Evolutionary conservation across 768 basidiomycete genomes (phyloP).

Genomic region (Phaffia australis): DNA sequence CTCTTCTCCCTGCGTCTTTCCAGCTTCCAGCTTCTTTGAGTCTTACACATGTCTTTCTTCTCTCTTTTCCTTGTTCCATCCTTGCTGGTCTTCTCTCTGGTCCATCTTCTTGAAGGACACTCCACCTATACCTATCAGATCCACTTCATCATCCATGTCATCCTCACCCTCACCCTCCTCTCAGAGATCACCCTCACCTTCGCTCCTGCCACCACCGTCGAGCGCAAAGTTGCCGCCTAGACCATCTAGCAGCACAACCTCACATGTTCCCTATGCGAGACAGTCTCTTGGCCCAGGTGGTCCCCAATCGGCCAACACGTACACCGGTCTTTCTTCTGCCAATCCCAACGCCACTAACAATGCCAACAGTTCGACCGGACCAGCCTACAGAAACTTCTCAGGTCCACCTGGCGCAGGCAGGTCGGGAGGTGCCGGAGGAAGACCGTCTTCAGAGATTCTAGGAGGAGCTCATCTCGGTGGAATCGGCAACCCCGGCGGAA

Average conservation of each 20-base stretch:
- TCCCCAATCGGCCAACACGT: background rate
- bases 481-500: conserved; percentile 11
- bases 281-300: conserved; percentile 23
- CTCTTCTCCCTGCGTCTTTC: too few species aligned
- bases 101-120: too few species aligned
- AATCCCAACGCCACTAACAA: background rate
- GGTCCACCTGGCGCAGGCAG: conserved; percentile 14
- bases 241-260: conserved; percentile 15
- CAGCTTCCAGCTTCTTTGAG: too few species aligned
- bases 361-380: background rate
- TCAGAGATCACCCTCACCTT: conserved; percentile 24
- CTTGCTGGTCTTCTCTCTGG: too few species aligned
- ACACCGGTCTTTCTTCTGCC: background rate
- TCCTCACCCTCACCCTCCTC: conserved; percentile 1
- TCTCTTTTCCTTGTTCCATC: too few species aligned
- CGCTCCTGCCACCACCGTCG: conserved; percentile 21
- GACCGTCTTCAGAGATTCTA: conserved; percentile 24
- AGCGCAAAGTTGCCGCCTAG: conserved; percentile 24
- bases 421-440: conserved; percentile 2
- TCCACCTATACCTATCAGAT: too few species aligned
- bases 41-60: too few species aligned
- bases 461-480: conserved; percentile 7
- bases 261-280: conserved; percentile 23
- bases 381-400: conserved; percentile 12
- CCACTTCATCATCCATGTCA: background rate